Percentiles rank a stretch among this genome's conserved stretches.
Evolutionary conservation across 148 eudicot species (phyloP).

Genomic region (Chenopodium formosanum): DNA sequence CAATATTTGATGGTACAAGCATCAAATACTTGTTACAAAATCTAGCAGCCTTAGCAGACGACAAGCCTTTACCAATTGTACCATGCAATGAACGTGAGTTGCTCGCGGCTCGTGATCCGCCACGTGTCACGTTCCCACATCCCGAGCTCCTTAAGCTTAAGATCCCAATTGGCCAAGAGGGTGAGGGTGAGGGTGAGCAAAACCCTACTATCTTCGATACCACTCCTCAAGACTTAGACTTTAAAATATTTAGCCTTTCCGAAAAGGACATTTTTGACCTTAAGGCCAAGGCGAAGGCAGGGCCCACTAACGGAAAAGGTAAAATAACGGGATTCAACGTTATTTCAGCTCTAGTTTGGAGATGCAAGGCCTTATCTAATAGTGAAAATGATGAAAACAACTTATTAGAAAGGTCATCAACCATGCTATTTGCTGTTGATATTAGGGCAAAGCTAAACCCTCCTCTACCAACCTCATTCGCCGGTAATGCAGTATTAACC

Average conservation of each 20-base stretch:
- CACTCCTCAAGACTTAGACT: slow-evolving; percentile 53
- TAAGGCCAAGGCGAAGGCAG: slow-evolving; percentile 44
- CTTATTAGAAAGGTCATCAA: slow-evolving; percentile 34
- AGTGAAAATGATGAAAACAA: neutral
- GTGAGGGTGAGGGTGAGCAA: slow-evolving; percentile 35
- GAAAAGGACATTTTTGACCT: slow-evolving; percentile 45
- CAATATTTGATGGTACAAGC: slow-evolving; percentile 67
- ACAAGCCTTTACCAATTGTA: slow-evolving; percentile 45
- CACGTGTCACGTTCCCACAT: slow-evolving; percentile 73
- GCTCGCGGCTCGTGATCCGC: slow-evolving; percentile 78
- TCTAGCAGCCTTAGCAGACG: slow-evolving; percentile 59
- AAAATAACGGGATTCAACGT: slow-evolving; percentile 72
- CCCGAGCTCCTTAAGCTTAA: slow-evolving; percentile 65
- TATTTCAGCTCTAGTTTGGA: slow-evolving; percentile 72
- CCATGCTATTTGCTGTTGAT: slow-evolving; percentile 65
- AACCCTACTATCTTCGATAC: slow-evolving; percentile 41
- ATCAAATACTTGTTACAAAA: slow-evolving; percentile 67
- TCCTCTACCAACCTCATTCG: slow-evolving; percentile 50
- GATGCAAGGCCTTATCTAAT: slow-evolving; percentile 75
- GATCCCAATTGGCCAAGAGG: slow-evolving; percentile 37
- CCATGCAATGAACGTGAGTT: slow-evolving; percentile 69
- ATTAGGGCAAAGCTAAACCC: slow-evolving; percentile 61
- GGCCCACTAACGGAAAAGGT: neutral
- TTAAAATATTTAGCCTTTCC: slow-evolving; percentile 54
- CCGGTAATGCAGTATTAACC: slow-evolving; percentile 82